Base-by-base conservation (phyloP, 1,284 basidiomycete species). In the Cryptococcus sp. region DNA sequence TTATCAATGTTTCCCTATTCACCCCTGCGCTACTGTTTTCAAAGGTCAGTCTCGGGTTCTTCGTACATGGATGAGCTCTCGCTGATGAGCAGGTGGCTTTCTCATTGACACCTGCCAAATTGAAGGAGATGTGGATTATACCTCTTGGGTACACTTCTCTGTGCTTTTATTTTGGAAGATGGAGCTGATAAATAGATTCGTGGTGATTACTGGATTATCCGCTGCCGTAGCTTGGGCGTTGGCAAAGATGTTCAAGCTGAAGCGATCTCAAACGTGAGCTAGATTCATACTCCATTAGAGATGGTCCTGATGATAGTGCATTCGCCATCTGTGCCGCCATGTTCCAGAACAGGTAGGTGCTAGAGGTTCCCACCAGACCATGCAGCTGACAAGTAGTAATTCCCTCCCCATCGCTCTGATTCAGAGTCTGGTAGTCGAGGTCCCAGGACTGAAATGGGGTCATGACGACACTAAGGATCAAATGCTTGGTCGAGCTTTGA, bases 21-120 rank as follows among this genome's bases (percentile, higher is more conserved):
- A 97, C 92, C 0, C 92, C 92, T 0, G 87, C 88, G 0, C 82
- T 97, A 18, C 79, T 96, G 23, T 96, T 96, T 75, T 91, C 88
- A 34, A 97, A 96, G 78, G 91, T 94, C 21, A 87, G 91, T 88
- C 88, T 40, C 16, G 47, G 42, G 42, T 36, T 14, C 18, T 24
- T 22, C 25, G 16, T 14, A 32, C 16, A 32, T 39, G 18, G 1
- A 10, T 21, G 11, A 23, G 41, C 7, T 25, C 7, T 11, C 22
- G 13, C 50, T 21, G 13, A 54, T 44, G 4, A 9, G 7, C 47
- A 69, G 68, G 71, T 77, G 25, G 75, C 75, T 11, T 74, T 74
- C 59, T 76, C 76, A 18, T 61, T 80, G 39, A 78, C 67, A 37
- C 64, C 76, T 79, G 85, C 81, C 37, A 91, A 93, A 77, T 77